These are phyloP conservation scores for Grosmannia huntii DNA, from an alignment of 2,329 filamentous ascomycete genomes.

Conservation along the genomic window DNA sequence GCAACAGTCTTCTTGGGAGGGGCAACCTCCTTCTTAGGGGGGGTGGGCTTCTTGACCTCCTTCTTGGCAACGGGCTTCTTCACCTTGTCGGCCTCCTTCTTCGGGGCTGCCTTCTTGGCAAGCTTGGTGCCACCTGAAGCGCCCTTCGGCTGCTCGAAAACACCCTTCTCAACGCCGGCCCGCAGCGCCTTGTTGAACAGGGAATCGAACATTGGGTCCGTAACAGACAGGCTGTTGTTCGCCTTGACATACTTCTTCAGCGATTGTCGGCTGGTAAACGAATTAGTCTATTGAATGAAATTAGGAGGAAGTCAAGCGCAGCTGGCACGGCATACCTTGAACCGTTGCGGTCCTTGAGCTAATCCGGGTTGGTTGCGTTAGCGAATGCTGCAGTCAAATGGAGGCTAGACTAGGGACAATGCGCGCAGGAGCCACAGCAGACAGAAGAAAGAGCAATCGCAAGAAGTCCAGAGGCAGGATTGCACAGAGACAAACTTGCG, in stretches of 20 bases:
- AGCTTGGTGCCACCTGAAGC: conserved; percentile 87
- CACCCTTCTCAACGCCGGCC: conserved; percentile 71
- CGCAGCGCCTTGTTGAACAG: conserved; percentile 81
- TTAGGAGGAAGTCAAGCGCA: background rate
- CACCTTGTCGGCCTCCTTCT: conserved; percentile 21
- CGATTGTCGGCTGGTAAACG: conserved; percentile 34
- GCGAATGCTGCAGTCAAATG: background rate
- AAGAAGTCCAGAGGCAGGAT: background rate
- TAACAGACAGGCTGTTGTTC: conserved; percentile 35
- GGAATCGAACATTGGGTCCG: conserved; percentile 47
- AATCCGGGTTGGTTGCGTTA: conserved; percentile 10
- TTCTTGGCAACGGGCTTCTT: conserved; percentile 18
- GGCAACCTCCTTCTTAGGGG: conserved; percentile 20
- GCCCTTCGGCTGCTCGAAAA: conserved; percentile 84
- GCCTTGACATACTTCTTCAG: conserved; percentile 49
- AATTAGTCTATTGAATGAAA: conserved; percentile 17
- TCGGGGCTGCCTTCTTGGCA: conserved; percentile 53
- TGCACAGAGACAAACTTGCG: background rate
- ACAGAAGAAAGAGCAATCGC: background rate
- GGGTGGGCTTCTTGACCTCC: conserved; percentile 21
- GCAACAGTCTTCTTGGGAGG: conserved; percentile 15
- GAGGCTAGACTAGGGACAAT: background rate
- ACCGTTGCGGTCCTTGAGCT: conserved; percentile 52
- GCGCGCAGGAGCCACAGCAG: background rate
- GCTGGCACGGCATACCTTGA: conserved; percentile 29